Base-by-base conservation (phyloP, 2,329 filamentous ascomycete genomes). In the Corinectria fuckeliana region DNA sequence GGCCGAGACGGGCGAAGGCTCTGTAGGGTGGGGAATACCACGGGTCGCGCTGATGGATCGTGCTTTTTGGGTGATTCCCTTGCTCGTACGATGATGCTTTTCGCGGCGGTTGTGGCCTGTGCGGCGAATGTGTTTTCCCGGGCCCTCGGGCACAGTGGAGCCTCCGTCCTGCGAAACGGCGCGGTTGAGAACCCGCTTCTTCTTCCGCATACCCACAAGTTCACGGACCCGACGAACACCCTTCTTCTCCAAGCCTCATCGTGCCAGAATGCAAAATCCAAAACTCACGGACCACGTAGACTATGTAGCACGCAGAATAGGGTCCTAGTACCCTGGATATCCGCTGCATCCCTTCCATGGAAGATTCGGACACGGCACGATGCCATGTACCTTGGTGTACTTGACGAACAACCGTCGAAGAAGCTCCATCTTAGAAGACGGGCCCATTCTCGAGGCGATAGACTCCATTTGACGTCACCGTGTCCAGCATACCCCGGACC, bases 71-170 rank as follows among this genome's bases (percentile, higher is more conserved):
- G 42, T n/a, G 42, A 28, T 9, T 18, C n/a, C 32, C n/a, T 14
- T 16, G 18, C n/a, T 48, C 32, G 48, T 39, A 23, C n/a, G n/a
- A n/a, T n/a, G n/a, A n/a, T n/a, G n/a, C n/a, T n/a, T n/a, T n/a
- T n/a, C n/a, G n/a, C 38, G 21, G 10, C 25, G 25, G 48, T 26
- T 47, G 41, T 59, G 56, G 56, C 56, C 51, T 59, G 56, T 59
- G 56, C 56, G 56, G 56, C 56, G 50, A 55, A 58, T 54, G 16
- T 50, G 44, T 59, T 59, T 59, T 59, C 45, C 56, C 45, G 56
- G 50, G 44, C 9, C 13, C 7, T 16, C 25, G 50, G 38, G 39
- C 25, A 20, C 21, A 51, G 55, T 58, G 55, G 55, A 41, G 48
- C 32, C n/a, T 18, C n/a, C 32, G 32, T 16, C 4, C 32, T 9